Base-by-base conservation (phyloP, 2,329 filamentous ascomycete genomes). In the Clarireedia paspali region DNA sequence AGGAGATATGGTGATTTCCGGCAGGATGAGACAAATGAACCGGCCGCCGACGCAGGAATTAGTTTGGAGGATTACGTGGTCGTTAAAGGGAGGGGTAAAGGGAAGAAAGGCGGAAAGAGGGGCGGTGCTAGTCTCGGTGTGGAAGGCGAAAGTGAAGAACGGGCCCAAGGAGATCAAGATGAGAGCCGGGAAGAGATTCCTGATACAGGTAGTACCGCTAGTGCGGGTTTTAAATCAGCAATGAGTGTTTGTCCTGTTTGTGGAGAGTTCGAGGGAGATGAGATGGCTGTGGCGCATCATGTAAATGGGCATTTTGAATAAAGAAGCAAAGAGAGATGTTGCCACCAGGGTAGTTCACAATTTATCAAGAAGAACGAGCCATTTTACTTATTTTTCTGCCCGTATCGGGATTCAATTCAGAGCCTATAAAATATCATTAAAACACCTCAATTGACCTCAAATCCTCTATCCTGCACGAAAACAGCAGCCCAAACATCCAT, bases 401-500 rank as follows among this genome's bases (percentile, higher is more conserved):
- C 9, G 10, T 34, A 4, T 34, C 12, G 30, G 1, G 10, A 34
- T 34, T 34, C 30, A 9, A 12, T 34, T 34, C 12, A 2, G 10
- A 3, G 3, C 10, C 10, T 34, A 34, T 6, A 12, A 34, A 12
- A 9, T 12, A 34, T 6, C 30, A 12, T 12, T 6, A 34, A 34
- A 12, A 34, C 0, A 34, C 4, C 3, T 42, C 15, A 42, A 42
- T 20, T 42, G 2, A 2, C 17, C 23, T 5, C 47, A 9, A 9
- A n/a, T 10, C 27, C n/a, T 12, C 12, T 17, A 15, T 27, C 39
- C 24, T 12, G n/a, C 5, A 23, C 56, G 55, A 60, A 61, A 47
- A 59, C 56, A 26, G 39, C 64, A 38, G 65, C 63, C 73, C 74
- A 77, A 17, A 73, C 71, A 67, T 75, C 73, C 73, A 76, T 75